Conservation (phyloP, 345 rosid species). For the Theobroma cacao region DNA sequence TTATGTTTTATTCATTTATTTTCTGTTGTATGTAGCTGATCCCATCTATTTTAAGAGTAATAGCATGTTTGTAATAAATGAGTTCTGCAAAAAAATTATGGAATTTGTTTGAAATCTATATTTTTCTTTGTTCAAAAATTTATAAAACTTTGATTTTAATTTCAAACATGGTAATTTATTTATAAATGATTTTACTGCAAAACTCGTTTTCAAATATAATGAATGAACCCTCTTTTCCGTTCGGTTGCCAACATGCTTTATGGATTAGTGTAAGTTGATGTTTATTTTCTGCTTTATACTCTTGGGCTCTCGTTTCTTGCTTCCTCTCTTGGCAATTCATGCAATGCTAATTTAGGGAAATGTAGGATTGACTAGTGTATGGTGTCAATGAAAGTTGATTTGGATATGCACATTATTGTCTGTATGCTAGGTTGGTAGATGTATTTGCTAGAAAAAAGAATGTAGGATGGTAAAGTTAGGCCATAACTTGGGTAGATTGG, state of each 20-base stretch:
- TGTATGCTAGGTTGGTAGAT: too few species aligned
- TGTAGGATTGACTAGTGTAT: neutral
- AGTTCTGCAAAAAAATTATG: too few species aligned
- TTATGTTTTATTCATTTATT: neutral
- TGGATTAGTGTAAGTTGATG: too few species aligned
- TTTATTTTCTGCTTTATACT: too few species aligned
- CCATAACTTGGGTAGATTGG: neutral
- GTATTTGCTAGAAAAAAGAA: neutral
- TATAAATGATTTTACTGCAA: too few species aligned
- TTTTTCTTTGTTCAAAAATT: too few species aligned
- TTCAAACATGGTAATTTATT: neutral
- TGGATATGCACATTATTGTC: too few species aligned
- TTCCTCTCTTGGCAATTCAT: neutral
- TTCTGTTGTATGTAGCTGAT: neutral
- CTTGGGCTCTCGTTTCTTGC: neutral
- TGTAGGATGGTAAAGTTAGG: neutral
- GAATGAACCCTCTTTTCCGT: too few species aligned
- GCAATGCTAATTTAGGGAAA: too few species aligned
- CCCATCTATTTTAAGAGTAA: neutral
- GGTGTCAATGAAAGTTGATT: neutral
- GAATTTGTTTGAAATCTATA: too few species aligned
- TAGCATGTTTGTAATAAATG: neutral
- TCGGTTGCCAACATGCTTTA: too few species aligned
- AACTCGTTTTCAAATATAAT: too few species aligned
- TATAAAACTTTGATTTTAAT: neutral